A percentile compares a stretch with the other conserved stretches of the same genome.
Evolutionary conservation across 73 alveolate species (phyloP).

Genomic region (Paramecium biaurelia): DNA sequence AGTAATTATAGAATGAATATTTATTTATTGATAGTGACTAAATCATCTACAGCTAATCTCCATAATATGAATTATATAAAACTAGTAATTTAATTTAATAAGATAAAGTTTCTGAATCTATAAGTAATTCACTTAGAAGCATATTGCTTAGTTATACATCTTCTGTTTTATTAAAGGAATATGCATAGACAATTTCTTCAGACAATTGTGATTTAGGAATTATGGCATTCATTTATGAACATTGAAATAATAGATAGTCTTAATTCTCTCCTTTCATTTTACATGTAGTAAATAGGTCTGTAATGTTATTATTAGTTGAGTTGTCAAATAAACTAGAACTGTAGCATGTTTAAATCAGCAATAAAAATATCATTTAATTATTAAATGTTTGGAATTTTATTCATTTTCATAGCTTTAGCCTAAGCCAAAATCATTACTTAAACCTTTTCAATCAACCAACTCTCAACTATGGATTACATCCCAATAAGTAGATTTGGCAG

Average conservation of each 20-base stretch:
- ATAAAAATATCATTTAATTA: neutral
- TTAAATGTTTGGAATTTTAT: constrained; percentile 3
- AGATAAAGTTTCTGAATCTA: neutral
- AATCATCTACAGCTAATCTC: neutral
- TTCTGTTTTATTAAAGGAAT: neutral
- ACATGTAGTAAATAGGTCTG: neutral
- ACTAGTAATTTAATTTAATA: neutral
- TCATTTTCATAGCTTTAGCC: neutral
- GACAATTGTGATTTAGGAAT: neutral
- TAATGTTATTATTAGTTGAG: neutral
- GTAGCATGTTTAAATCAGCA: neutral
- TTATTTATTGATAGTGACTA: neutral
- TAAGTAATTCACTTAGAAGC: neutral
- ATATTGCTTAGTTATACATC: neutral
- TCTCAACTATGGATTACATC: neutral
- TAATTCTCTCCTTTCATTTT: neutral
- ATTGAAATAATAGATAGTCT: neutral
- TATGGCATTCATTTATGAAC: neutral
- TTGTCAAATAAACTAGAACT: neutral
- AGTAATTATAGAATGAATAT: neutral
- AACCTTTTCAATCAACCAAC: neutral
- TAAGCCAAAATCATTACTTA: neutral
- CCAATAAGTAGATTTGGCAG: neutral
- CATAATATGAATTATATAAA: neutral
- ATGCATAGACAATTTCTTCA: neutral